Evolutionary conservation across 805 yeast species (phyloP), one percentile per base, ranked within the genome.

Genomic region (Wickerhamomyces kurtzmanii): DNA sequence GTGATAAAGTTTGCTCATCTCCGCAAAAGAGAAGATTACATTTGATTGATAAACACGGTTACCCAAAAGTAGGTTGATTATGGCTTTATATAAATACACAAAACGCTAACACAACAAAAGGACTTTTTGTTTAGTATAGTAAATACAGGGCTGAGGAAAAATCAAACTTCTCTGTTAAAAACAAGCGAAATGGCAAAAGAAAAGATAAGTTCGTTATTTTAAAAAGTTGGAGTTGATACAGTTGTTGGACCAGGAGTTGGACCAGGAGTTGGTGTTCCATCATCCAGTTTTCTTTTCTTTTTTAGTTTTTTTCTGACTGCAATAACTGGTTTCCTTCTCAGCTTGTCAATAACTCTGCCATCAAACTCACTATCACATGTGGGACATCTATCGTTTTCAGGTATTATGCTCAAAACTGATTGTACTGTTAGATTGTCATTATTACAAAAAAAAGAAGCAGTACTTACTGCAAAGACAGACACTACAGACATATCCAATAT

Each of bases 401-500:
- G 96, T 2, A 81, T 65, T 20, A 67, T 42, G 39, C 89, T 79
- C 53, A 79, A 57, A 12, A 69, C 59, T 17, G 15, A 23, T 27
- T 19, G 15, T 17, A 22, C 11, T 9, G 22, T 17, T 15, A 8
- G 7, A 16, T 17, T 8, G 9, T 21, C 12, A 7, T 9, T 16
- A 14, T 17, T n/a, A 8, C n/a, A 9, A 5, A 12, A 13, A 14
- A 40, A 24, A 13, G 30, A 24, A 22, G 43, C 43, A 12, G 2
- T 12, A 62, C 62, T 45, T 48, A 31, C 62, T 82, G 47, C 96
- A 87, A 12, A 89, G 57, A 49, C 99, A 91, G 15, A 91, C 96
- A 14, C 94, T 78, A 53, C 99, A 91, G 5, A 91, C 96, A 43
- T 71, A 87, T 1, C 97, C 99, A 23, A 89, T 68, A 40, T 91